Evolutionary conservation across 805 yeast species (phyloP).

Genomic region (Saccharomycopsis javanensis): DNA sequence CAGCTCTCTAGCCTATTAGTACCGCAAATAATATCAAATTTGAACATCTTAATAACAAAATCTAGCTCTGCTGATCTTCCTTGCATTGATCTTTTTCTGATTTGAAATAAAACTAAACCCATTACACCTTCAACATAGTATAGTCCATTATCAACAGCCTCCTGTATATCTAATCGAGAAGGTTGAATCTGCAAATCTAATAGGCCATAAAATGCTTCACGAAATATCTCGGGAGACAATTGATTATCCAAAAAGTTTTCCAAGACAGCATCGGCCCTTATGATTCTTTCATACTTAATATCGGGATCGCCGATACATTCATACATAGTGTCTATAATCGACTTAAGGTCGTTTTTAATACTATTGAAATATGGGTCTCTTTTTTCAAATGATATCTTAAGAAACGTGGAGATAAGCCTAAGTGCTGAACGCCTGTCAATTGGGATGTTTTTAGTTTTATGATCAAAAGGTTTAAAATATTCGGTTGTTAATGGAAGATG

Average conservation of each 20-base stretch:
- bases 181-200: constrained; percentile 24
- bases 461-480: constrained; percentile 56
- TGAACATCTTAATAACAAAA: constrained; percentile 55
- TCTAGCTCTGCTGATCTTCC: constrained; percentile 77
- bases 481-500: constrained; percentile 56
- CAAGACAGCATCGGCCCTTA: constrained; percentile 37
- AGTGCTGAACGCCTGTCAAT: constrained; percentile 35
- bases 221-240: constrained; percentile 36
- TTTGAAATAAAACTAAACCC: constrained; percentile 56
- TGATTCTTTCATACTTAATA: constrained; percentile 33
- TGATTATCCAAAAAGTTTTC: constrained; percentile 39
- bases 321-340: constrained; percentile 58
- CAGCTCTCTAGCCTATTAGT: constrained; percentile 73
- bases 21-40: constrained; percentile 57
- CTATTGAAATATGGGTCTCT: constrained; percentile 50
- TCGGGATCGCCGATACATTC: constrained; percentile 65
- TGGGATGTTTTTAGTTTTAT: constrained; percentile 35
- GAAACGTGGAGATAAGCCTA: constrained; percentile 36
- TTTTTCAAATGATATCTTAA: constrained; percentile 45
- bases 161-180: constrained; percentile 28
- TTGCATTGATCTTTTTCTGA: constrained; percentile 67
- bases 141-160: constrained; percentile 43
- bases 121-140: constrained; percentile 63
- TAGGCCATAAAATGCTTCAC: constrained; percentile 45
- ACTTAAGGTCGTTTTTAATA: constrained; percentile 63